Base-by-base conservation (phyloP, 331 rosid species). In the Acacia pycnantha region DNA sequence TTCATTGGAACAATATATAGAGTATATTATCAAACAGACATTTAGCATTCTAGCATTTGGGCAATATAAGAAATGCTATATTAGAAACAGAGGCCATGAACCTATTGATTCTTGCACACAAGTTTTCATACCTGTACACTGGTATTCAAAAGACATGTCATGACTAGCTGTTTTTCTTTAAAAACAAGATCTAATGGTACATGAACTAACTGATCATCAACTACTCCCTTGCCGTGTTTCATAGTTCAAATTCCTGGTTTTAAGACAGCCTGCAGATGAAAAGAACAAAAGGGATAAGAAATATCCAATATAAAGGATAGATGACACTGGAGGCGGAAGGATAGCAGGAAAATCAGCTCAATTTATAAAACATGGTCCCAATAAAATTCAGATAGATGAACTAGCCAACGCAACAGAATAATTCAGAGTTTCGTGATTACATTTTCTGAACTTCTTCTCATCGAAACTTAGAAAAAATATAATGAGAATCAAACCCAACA, bases 121-220 rank as follows among this genome's bases (percentile, higher is more conserved):
- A n/a, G n/a, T n/a, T n/a, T n/a, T n/a, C n/a, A n/a, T n/a, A n/a
- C n/a, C n/a, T n/a, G n/a, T n/a, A n/a, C n/a, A n/a, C n/a, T n/a
- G n/a, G n/a, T n/a, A n/a, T n/a, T n/a, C n/a, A n/a, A n/a, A n/a
- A n/a, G n/a, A n/a, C n/a, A n/a, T n/a, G n/a, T n/a, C n/a, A n/a
- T n/a, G n/a, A n/a, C n/a, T n/a, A n/a, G n/a, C n/a, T n/a, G n/a
- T n/a, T n/a, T n/a, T n/a, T n/a, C n/a, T n/a, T n/a, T n/a, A n/a
- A n/a, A n/a, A n/a, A 2, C 54, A 12, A 59, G 78, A 50, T 40
- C 29, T 10, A 58, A 64, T 77, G 71, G 67, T 35, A 66, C 21
- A 73, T 46, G 35, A 81, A 88, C 94, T 85, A 87, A 94, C 98
- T 97, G 86, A 84, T 94, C 98, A 79, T 94, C 95, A 65, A 90